phyloP scores from a whole-genome alignment of 305 asterid species.

The Rubia balearica region DNA sequence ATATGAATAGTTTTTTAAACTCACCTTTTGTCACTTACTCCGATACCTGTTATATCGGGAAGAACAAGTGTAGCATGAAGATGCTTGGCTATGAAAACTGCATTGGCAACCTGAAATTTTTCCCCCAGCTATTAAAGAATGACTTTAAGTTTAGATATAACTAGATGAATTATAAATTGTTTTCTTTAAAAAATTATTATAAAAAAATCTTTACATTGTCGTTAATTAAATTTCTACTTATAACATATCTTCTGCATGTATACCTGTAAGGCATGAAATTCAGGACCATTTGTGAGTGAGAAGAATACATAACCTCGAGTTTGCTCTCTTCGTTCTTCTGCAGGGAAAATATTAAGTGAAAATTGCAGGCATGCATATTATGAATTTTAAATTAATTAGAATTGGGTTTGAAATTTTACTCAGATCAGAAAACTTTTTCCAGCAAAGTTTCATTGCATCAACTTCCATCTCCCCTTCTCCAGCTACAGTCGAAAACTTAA shows the following conservation, averaged over 20 bases:
- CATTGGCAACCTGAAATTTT: slow-evolving; percentile 29
- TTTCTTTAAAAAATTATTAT: no score
- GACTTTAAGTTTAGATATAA: background rate
- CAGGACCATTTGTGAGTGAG: slow-evolving; percentile 46
- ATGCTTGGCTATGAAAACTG: slow-evolving; percentile 44
- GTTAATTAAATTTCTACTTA: background rate
- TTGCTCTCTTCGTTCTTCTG: slow-evolving; percentile 27
- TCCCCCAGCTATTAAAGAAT: background rate
- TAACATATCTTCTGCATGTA: background rate
- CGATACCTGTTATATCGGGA: slow-evolving; percentile 39
- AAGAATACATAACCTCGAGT: slow-evolving; percentile 43
- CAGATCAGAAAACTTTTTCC: slow-evolving; percentile 30
- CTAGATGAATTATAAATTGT: background rate
- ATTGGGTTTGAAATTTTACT: slow-evolving; percentile 12
- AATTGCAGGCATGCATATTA: background rate
- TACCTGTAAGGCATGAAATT: slow-evolving; percentile 64
- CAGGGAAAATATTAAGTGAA: background rate
- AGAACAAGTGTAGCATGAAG: slow-evolving; percentile 57
- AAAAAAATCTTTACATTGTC: no score
- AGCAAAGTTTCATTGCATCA: slow-evolving; percentile 38
- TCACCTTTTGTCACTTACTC: slow-evolving; percentile 32
- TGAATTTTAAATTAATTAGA: background rate
- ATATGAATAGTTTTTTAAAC: background rate
- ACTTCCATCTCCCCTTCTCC: slow-evolving; percentile 32
- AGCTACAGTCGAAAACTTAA: slow-evolving; percentile 22